These are phyloP conservation scores for Papiliotrema flavescens DNA, from an alignment of 1,284 basidiomycete genomes.

Conservation along the genomic window DNA sequence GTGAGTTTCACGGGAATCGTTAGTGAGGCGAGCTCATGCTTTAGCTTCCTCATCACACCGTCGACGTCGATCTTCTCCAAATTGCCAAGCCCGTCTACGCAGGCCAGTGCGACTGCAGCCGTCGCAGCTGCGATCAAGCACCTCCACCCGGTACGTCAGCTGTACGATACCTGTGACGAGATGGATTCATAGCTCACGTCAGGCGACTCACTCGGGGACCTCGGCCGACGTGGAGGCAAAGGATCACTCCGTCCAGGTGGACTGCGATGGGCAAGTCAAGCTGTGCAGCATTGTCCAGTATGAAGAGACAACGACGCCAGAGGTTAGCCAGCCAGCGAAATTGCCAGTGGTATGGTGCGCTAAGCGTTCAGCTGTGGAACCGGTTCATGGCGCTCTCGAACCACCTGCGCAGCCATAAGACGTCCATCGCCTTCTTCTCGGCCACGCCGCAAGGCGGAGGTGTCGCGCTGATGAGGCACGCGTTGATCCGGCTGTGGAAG, in stretches of 20 bases:
- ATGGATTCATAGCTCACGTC: neutral
- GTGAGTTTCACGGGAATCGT: conserved; percentile 15
- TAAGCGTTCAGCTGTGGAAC: conserved; percentile 21
- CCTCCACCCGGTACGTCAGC: conserved; percentile 32
- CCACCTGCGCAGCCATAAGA: conserved; percentile 72
- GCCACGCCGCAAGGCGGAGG: conserved; percentile 86
- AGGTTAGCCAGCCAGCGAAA: too few species aligned
- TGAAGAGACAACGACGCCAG: conserved; percentile 33
- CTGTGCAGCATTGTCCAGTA: conserved; percentile 39
- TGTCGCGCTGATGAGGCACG: conserved; percentile 86
- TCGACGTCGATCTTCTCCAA: conserved; percentile 38
- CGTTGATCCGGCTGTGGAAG: conserved; percentile 73
- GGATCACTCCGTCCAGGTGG: conserved; percentile 40
- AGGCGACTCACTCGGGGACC: conserved; percentile 41
- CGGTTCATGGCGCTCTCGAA: conserved; percentile 66
- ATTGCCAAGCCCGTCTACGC: conserved; percentile 33
- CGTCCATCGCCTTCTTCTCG: conserved; percentile 83
- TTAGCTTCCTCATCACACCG: conserved; percentile 35
- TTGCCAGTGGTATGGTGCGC: neutral
- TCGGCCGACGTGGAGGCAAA: conserved; percentile 21
- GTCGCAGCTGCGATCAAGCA: conserved; percentile 34
- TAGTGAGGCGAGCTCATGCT: neutral
- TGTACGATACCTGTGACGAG: neutral
- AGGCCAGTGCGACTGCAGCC: conserved; percentile 38
- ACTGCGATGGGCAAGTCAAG: conserved; percentile 33